Evolutionary conservation across 1,284 basidiomycete genomes (phyloP), one percentile per base, ranked within the genome.

Genomic region (Erythrobasidium hasegawianum): DNA sequence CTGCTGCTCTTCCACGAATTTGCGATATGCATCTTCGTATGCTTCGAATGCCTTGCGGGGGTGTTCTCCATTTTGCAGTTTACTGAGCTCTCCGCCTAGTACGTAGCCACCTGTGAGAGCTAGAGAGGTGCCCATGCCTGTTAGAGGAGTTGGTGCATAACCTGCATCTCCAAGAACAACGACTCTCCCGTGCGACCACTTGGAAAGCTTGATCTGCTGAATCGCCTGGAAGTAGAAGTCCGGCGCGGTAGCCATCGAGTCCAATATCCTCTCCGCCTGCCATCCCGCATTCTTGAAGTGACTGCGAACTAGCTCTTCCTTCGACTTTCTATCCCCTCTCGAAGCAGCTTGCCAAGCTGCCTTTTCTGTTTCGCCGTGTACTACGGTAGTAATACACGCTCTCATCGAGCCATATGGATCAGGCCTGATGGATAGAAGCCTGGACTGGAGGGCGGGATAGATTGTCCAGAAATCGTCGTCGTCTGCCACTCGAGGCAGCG

Each of bases 151-250:
- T 1, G 70, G 69, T 22, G 62, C 62, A 40, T 68, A 73, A 5
- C 70, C 74, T 2, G 73, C 65, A 55, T 75, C 72, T 10, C 74
- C 74, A 20, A 72, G 49, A 43, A 70, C 66, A n/a, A 62, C 70
- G 11, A 72, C 53, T 3, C 69, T 56, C 0, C 67, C 69, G 18
- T 22, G 53, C 13, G 47, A 61, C 43, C 52, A 71, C 10, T 49
- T 22, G 1, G 59, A 52, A 14, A 69, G 49, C 41, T 61, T 50
- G 38, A 72, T 67, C 53, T 72, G 74, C 40, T 67, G 64, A 2
- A 70, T 40, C 24, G 68, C 59, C 29, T 75, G 69, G 40, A 74
- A 59, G 55, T 74, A 74, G 2, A 74, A 59, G 58, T 75, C 74
- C 8, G 57, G 52, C 14, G 57, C 59, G 18, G 52, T 49, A 16